Percentiles rank a stretch among this genome's conserved stretches.
Conservation (phyloP, 169 alveolate species). For the Plasmodium inui region DNA sequence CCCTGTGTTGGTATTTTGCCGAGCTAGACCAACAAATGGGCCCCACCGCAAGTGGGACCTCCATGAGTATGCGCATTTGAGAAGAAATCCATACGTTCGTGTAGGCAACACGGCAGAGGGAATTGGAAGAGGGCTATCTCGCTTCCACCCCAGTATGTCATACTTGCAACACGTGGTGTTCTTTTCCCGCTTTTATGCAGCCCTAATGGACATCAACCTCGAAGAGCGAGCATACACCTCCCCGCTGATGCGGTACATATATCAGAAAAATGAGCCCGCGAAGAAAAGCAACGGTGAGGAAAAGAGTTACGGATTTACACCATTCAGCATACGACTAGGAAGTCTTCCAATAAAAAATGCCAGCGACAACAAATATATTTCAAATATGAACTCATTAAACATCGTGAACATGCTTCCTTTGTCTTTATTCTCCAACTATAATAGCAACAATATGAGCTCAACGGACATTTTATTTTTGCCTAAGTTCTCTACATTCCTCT, state of each 20-base stretch:
- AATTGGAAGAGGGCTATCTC: too few species aligned
- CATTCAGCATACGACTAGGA: constrained; percentile 55
- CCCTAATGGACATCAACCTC: constrained; percentile 50
- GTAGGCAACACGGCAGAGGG: neutral
- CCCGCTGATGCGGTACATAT: constrained; percentile 66
- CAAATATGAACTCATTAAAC: constrained; percentile 64
- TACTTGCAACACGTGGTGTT: neutral
- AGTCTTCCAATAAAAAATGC: constrained; percentile 64
- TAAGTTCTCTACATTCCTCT: constrained; percentile 60
- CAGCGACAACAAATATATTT: constrained; percentile 61
- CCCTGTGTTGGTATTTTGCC: neutral
- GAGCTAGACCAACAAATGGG: neutral
- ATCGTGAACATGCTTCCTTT: constrained; percentile 47
- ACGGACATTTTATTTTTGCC: constrained; percentile 70
- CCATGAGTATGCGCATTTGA: neutral
- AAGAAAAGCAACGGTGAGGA: constrained; percentile 6
- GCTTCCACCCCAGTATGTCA: neutral
- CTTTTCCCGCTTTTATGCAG: neutral
- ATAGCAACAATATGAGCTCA: constrained; percentile 73
- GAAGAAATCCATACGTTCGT: neutral
- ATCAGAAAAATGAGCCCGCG: neutral
- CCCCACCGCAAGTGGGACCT: neutral
- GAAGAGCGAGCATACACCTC: constrained; percentile 71
- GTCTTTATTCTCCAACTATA: constrained; percentile 66
- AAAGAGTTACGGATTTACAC: constrained; percentile 22